phyloP scores from a whole-genome alignment of 495 filamentous ascomycete genomes.

The Talaromyces borbonicus region DNA sequence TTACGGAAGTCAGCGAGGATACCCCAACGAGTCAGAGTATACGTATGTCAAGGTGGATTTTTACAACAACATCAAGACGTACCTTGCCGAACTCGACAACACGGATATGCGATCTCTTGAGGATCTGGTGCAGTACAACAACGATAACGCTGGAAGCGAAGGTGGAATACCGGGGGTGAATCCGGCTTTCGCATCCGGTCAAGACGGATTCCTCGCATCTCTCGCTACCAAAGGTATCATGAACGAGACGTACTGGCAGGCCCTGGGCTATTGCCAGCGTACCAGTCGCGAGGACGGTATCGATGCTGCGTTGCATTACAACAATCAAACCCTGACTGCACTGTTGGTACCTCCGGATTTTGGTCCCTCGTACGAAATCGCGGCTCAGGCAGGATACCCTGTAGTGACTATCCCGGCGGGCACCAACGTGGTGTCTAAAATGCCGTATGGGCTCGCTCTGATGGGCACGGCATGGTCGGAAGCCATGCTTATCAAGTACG shows the following conservation, averaged over 20 bases:
- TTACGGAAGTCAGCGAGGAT: conserved; percentile 51
- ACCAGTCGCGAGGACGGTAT: conserved; percentile 55
- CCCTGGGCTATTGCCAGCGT: conserved; percentile 48
- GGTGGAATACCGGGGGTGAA: conserved; percentile 52
- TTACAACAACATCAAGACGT: conserved; percentile 61
- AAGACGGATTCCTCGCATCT: conserved; percentile 57
- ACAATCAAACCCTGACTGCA: conserved; percentile 41
- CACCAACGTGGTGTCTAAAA: conserved; percentile 41
- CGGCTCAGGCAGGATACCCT: conserved; percentile 56
- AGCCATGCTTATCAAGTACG: conserved; percentile 49
- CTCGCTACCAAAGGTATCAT: conserved; percentile 48
- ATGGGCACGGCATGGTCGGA: conserved; percentile 60
- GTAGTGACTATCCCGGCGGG: conserved; percentile 59
- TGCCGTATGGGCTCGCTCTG: conserved; percentile 61
- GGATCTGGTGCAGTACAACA: conserved; percentile 61
- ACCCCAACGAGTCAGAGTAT: conserved; percentile 60
- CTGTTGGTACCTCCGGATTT: conserved; percentile 60
- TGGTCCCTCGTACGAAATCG: conserved; percentile 48
- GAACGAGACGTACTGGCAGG: conserved; percentile 57
- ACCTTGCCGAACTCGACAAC: conserved; percentile 55
- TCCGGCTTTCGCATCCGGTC: conserved; percentile 60
- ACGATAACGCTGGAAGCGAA: conserved; percentile 55
- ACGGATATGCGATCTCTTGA: conserved; percentile 53
- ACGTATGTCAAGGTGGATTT: conserved; percentile 65
- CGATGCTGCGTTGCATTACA: conserved; percentile 49